These are phyloP conservation scores for Populus ilicifolia DNA, from an alignment of 345 rosid genomes.

Conservation along the genomic window DNA sequence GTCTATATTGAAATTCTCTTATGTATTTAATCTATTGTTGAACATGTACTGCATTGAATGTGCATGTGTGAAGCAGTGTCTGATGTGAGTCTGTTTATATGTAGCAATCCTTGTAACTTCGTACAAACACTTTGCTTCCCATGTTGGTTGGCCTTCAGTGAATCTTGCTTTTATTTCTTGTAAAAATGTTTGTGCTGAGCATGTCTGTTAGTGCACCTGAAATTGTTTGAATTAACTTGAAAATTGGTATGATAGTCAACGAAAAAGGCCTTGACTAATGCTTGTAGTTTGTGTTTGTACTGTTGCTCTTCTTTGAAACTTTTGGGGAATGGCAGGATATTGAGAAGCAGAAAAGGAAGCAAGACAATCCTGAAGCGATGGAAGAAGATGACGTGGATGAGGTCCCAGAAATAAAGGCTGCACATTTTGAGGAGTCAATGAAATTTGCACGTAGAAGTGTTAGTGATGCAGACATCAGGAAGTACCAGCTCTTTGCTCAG, in stretches of 20 bases:
- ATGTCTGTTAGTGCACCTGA: not conserved
- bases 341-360: slow-evolving; percentile 27
- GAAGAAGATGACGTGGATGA: slow-evolving; percentile 37
- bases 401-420: slow-evolving; percentile 25
- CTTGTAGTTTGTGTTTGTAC: not conserved
- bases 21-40: not conserved
- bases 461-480: slow-evolving; percentile 33
- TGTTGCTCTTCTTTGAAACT: not conserved
- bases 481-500: slow-evolving; percentile 31
- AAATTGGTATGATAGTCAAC: not conserved
- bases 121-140: not conserved
- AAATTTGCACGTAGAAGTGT: slow-evolving; percentile 33
- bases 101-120: not conserved
- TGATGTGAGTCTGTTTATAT: not conserved
- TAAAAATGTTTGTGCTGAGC: not conserved
- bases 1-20: not conserved
- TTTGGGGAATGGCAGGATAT: slow-evolving; percentile 26
- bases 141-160: not conserved
- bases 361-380: slow-evolving; percentile 33
- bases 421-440: slow-evolving; percentile 37
- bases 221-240: not conserved
- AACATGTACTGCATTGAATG: not conserved
- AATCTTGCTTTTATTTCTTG: not conserved
- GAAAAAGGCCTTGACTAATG: not conserved
- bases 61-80: not conserved